These are phyloP conservation scores for Tricholoma bakamatsutake DNA, from an alignment of 768 basidiomycete genomes.

Conservation along the genomic window DNA sequence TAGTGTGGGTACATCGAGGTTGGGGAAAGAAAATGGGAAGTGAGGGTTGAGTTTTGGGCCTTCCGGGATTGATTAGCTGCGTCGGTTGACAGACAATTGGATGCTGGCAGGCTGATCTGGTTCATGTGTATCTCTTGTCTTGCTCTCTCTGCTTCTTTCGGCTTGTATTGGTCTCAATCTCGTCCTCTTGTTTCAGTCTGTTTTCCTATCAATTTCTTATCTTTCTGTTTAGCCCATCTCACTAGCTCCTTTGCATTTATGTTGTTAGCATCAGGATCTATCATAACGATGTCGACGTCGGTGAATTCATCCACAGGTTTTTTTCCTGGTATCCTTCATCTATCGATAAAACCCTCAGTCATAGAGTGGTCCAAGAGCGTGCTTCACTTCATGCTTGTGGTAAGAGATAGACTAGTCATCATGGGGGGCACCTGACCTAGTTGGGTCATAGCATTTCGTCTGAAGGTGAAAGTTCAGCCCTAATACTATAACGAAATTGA, in stretches of 20 bases:
- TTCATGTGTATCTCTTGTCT: background rate
- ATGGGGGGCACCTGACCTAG: background rate
- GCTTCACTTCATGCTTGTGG: background rate
- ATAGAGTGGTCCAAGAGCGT: background rate
- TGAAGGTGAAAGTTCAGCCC: background rate
- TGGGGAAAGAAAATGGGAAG: slow-evolving; percentile 28
- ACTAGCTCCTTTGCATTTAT: background rate
- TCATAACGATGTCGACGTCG: background rate
- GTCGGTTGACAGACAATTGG: background rate
- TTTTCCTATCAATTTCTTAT: background rate
- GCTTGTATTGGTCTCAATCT: background rate
- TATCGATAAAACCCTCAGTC: too few species aligned
- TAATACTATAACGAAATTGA: background rate
- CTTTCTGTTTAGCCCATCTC: background rate
- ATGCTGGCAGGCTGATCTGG: background rate
- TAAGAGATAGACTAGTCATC: background rate
- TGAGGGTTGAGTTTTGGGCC: slow-evolving; percentile 5
- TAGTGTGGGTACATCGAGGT: slow-evolving; percentile 14
- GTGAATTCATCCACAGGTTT: background rate
- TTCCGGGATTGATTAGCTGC: background rate
- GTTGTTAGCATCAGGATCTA: background rate
- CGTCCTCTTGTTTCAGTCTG: background rate
- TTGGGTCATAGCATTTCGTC: background rate
- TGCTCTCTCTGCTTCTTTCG: background rate
- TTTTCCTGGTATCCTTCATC: background rate